phyloP scores from a whole-genome alignment of 1,284 basidiomycete species.

The Psilocybe mexicana region DNA sequence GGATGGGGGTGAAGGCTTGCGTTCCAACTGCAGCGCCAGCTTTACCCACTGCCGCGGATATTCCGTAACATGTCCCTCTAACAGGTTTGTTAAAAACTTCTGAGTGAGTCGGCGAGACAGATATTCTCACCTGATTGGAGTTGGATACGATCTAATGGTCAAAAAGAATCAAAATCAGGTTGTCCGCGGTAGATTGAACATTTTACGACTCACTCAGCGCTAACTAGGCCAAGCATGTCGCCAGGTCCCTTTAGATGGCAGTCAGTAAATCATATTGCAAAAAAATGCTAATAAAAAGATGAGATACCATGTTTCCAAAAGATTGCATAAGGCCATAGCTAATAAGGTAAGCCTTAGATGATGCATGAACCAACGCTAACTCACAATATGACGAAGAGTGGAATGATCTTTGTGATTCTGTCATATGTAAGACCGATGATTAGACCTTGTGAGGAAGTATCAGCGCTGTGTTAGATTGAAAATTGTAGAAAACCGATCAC shows the following conservation, averaged over 20 bases:
- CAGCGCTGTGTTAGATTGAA: not conserved
- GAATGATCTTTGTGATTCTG: constrained; percentile 63
- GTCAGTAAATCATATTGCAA: not conserved
- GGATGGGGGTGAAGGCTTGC: constrained; percentile 77
- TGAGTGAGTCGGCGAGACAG: not conserved
- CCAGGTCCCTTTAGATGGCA: constrained; percentile 58
- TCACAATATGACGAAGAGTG: constrained; percentile 69
- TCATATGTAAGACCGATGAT: constrained; percentile 71
- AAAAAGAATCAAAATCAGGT: not conserved
- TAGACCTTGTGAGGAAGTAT: constrained; percentile 31
- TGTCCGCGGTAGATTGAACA: not conserved
- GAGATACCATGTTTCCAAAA: constrained; percentile 60
- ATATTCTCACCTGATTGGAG: constrained; percentile 53
- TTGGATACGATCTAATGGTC: constrained; percentile 57
- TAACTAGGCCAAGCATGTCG: constrained; percentile 71
- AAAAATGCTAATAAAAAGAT: not conserved
- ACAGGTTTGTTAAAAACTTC: not conserved
- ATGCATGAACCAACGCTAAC: constrained; percentile 19
- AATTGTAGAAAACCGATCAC: constrained; percentile 32
- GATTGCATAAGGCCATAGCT: constrained; percentile 72
- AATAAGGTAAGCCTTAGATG: not conserved
- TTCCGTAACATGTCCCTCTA: constrained; percentile 69
- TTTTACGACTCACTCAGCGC: constrained; percentile 51
- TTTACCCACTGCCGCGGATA: constrained; percentile 76
- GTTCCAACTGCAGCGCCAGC: constrained; percentile 77